Conservation (phyloP, 2,329 filamentous ascomycete genomes). For the Fusarium sp. region DNA sequence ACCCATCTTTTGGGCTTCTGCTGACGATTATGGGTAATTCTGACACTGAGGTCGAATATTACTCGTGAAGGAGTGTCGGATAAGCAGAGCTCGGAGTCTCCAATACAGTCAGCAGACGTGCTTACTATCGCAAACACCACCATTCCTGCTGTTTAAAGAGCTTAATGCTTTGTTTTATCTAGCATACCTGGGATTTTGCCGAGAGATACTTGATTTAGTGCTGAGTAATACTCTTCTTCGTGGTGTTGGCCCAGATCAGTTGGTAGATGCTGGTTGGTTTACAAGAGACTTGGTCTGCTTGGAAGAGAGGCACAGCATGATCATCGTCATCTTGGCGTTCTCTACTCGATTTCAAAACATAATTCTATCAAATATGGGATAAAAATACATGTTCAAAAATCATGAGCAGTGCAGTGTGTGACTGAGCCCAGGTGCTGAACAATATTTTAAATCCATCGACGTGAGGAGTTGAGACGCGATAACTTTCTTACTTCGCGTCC, state of each 20-base stretch:
- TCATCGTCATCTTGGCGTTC: not conserved
- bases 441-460: not conserved
- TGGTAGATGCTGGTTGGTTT: not conserved
- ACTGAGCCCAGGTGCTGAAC: not conserved
- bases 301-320: not conserved
- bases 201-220: not conserved
- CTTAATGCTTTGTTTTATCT: not conserved
- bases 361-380: too few relatives aligned
- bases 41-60: not conserved
- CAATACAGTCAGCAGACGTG: not conserved
- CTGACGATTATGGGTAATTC: not conserved
- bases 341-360: rapidly evolving
- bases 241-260: not conserved
- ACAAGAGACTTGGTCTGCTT: not conserved
- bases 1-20: not conserved
- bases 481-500: not conserved
- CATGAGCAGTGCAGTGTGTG: too few relatives aligned
- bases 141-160: not conserved
- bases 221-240: not conserved
- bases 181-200: not conserved
- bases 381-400: not conserved
- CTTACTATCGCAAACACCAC: not conserved
- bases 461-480: not conserved
- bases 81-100: not conserved
- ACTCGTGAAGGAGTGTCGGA: not conserved